A percentile compares a stretch with the other conserved stretches of the same genome.
phyloP scores from a whole-genome alignment of 2,329 filamentous ascomycete genomes.

The Leptographium galeiforme region DNA sequence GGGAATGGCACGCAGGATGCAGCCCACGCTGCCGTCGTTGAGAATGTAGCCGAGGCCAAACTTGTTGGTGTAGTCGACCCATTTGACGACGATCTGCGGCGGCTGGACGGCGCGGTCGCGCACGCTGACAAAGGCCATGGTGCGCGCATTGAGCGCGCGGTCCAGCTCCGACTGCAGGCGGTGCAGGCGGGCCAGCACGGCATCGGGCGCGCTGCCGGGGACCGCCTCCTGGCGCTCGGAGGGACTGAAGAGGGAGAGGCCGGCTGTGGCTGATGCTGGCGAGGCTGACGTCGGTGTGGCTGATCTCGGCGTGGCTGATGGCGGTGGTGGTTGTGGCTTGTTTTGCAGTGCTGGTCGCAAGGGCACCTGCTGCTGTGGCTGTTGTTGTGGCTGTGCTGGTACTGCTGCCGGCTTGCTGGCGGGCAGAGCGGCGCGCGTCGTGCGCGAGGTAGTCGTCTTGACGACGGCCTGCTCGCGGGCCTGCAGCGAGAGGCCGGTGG shows the following conservation, averaged over 20 bases:
- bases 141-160: constrained; percentile 47
- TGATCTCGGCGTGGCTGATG: neutral
- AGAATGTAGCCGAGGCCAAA: constrained; percentile 76
- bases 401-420: neutral
- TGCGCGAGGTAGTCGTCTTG: neutral
- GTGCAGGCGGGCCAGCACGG: constrained; percentile 40
- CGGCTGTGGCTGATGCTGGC: constrained; percentile 10
- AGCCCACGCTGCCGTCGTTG: constrained; percentile 69
- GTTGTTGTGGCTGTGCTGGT: neutral
- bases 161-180: constrained; percentile 48
- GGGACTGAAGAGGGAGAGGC: constrained; percentile 41
- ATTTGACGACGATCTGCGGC: constrained; percentile 58
- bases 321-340: neutral
- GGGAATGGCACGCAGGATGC: constrained; percentile 45
- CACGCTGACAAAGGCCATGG: constrained; percentile 43
- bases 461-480: constrained; percentile 11
- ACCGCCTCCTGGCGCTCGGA: constrained; percentile 36
- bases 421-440: neutral
- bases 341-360: neutral
- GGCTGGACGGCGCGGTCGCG: constrained; percentile 43
- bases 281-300: constrained; percentile 2
- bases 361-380: neutral
- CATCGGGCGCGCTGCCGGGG: constrained; percentile 41
- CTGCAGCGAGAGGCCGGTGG: constrained; percentile 10
- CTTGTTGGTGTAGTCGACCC: constrained; percentile 83